Evolutionary conservation across 768 basidiomycete genomes (phyloP).

Genomic region (Collybia sp.): DNA sequence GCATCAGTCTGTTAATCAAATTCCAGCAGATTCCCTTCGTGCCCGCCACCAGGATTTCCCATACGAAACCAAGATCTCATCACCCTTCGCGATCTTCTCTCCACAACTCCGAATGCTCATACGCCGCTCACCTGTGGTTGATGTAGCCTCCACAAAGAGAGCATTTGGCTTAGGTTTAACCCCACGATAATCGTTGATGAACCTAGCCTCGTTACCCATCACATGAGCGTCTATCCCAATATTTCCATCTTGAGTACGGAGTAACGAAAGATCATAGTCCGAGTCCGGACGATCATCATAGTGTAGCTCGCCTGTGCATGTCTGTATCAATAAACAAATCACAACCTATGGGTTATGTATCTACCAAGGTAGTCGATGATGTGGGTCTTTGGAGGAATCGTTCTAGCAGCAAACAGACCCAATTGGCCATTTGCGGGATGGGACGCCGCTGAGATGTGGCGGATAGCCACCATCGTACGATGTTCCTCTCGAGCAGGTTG

Average conservation of each 20-base stretch:
- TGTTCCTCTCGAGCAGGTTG: background rate
- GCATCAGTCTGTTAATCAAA: no score
- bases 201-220: slow-evolving; percentile 85
- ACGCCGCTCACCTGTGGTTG: slow-evolving; percentile 52
- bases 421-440: slow-evolving; percentile 80
- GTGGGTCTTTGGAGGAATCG: slow-evolving; percentile 59
- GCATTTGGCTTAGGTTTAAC: slow-evolving; percentile 67
- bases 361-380: slow-evolving; percentile 72
- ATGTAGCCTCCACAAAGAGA: slow-evolving; percentile 55
- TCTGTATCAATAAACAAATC: slow-evolving; percentile 4
- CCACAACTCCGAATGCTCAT: slow-evolving; percentile 74
- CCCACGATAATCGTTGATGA: slow-evolving; percentile 89
- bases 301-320: slow-evolving; percentile 67
- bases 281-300: slow-evolving; percentile 65
- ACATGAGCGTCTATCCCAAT: slow-evolving; percentile 74
- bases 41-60: slow-evolving; percentile 83
- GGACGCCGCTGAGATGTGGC: slow-evolving; percentile 40
- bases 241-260: slow-evolving; percentile 47
- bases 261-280: slow-evolving; percentile 89
- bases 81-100: slow-evolving; percentile 64
- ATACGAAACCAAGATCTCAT: slow-evolving; percentile 85
- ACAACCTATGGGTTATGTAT: background rate
- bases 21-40: slow-evolving; percentile 18
- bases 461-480: slow-evolving; percentile 47
- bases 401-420: slow-evolving; percentile 77